A percentile compares a stretch with the other conserved stretches of the same genome.
Conservation (phyloP, 2,329 filamentous ascomycete species). For the Colletotrichum sp. region DNA sequence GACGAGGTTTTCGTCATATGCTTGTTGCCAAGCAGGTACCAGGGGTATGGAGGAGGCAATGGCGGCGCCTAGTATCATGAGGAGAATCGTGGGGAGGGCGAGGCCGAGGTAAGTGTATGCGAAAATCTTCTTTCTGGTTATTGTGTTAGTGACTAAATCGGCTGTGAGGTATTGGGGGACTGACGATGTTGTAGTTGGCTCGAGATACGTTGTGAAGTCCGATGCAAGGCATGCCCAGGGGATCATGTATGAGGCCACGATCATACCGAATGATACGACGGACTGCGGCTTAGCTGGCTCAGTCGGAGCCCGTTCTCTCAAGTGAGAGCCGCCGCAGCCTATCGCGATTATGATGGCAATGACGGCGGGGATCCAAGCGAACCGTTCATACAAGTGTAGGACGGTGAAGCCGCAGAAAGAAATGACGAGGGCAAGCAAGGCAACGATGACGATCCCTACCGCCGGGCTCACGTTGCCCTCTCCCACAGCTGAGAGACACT, state of each 20-base stretch:
- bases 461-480: conserved; percentile 41
- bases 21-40: conserved; percentile 30
- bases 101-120: conserved; percentile 63
- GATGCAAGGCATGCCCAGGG: conserved; percentile 65
- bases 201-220: conserved; percentile 67
- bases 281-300: conserved; percentile 45
- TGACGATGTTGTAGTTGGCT: conserved; percentile 50
- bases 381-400: conserved; percentile 50
- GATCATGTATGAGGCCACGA: conserved; percentile 68
- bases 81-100: conserved; percentile 37
- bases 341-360: conserved; percentile 44
- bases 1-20: conserved; percentile 31
- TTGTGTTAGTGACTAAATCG: not conserved
- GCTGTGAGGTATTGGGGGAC: conserved; percentile 19
- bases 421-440: conserved; percentile 47
- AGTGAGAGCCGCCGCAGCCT: conserved; percentile 41
- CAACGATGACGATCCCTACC: conserved; percentile 54
- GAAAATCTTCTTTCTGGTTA: conserved; percentile 48
- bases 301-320: conserved; percentile 39
- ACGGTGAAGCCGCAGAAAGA: conserved; percentile 52
- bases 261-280: conserved; percentile 62
- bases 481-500: conserved; percentile 43
- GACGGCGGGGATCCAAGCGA: conserved; percentile 50
- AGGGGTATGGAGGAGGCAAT: conserved; percentile 37
- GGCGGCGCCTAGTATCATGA: conserved; percentile 43